Evolutionary conservation across 176 grass and related monocot species (phyloP), one percentile per base, ranked within the genome.

Genomic region (Guadua angustifolia): DNA sequence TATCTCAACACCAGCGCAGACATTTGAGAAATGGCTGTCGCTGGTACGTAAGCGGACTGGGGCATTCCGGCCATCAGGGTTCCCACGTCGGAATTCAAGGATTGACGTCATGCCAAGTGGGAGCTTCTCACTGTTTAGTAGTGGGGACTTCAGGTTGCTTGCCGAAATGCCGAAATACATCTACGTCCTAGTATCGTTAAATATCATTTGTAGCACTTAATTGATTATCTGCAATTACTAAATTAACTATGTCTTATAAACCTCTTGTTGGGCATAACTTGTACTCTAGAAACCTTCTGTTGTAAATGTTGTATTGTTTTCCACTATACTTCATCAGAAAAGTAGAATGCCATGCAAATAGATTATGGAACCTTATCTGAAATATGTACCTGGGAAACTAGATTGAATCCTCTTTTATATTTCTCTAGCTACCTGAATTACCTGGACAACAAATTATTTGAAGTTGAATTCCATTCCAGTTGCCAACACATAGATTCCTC

Each of bases 21-120:
- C 87, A 56, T 94, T 93, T 7, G 93, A 98, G 83, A 94, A 88
- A 92, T 98, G 96, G 96, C 47, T 98, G 19, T 84, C 87, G 2
- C 29, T 98, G 70, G 96, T 98, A 61, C 96, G 93, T 90, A 94
- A 85, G 57, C 79, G 91, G 38, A 95, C 87, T 64, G 91, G 87
- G n/a, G 82, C 86, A 66, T 83, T 90, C 49, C 89, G 75, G 32
- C 89, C 93, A 73, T 98, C 96, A 13, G 93, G 93, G 24, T 98
- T 98, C 68, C 96, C 93, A 1, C 74, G 78, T 22, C 83, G 83
- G 49, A 86, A 78, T 75, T 82, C 83, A 2, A 92, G 70, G 85
- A 91, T 82, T 62, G 90, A 94, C 90, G 86, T 82, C 59, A 92
- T 95, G 93, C 91, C 91, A 64, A 90, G 87, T 85, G 85, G 83